Conservation (phyloP, 208 protist genomes). For the Leishmania guyanensis region DNA sequence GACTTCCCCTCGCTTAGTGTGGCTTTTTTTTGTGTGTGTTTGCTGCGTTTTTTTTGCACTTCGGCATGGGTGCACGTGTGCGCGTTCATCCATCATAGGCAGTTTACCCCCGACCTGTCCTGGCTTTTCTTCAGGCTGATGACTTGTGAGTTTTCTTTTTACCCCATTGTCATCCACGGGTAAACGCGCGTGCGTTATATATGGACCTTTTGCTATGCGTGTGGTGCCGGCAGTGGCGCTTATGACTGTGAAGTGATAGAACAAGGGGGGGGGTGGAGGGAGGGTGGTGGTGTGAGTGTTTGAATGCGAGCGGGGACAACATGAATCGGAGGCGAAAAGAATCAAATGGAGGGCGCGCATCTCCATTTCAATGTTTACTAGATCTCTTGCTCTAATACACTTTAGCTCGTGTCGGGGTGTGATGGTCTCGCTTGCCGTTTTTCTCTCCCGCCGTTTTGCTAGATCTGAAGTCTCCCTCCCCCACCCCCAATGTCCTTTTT, state of each 20-base stretch:
- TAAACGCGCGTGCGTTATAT: not conserved
- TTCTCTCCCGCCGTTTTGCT: not conserved
- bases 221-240: not conserved
- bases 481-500: not conserved
- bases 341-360: not conserved
- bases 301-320: not conserved
- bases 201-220: not conserved
- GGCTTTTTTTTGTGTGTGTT: not conserved
- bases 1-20: not conserved
- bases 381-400: not conserved
- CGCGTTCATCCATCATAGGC: not conserved
- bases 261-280: not conserved
- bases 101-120: not conserved
- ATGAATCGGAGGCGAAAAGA: not conserved
- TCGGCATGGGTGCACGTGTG: not conserved
- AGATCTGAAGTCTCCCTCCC: not conserved
- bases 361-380: not conserved
- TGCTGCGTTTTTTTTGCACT: too few relatives aligned
- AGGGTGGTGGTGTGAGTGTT: not conserved
- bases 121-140: not conserved
- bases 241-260: not conserved
- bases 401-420: not conserved
- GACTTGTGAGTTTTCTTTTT: not conserved
- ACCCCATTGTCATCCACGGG: not conserved
- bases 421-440: not conserved